Conservation (phyloP, 179 eudicot species). For the Carnegiea gigantea region DNA sequence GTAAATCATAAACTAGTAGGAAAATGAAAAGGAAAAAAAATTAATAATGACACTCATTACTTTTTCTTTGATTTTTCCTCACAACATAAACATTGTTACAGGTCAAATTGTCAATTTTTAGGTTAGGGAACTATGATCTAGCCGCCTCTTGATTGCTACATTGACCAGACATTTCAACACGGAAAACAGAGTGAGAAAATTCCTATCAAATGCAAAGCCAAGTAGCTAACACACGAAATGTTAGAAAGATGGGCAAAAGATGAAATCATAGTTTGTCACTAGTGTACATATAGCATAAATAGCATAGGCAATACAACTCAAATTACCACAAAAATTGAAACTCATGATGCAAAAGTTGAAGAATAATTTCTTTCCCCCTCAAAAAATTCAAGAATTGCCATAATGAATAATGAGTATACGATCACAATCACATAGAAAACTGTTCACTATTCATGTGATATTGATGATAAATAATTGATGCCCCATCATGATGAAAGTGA, state of each 20-base stretch:
- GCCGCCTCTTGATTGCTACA: background rate
- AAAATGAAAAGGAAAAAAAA: too few species aligned
- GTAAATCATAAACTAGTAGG: too few species aligned
- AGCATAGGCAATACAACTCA: background rate
- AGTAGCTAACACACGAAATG: background rate
- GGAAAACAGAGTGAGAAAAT: background rate
- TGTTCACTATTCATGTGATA: background rate
- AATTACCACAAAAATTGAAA: constrained; percentile 10
- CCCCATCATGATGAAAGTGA: background rate
- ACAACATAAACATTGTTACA: background rate
- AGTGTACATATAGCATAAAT: background rate
- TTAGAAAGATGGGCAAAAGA: background rate
- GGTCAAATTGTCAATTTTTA: too few species aligned
- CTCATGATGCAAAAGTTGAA: constrained; percentile 9
- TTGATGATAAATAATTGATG: constrained; percentile 5
- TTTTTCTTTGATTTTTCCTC: background rate
- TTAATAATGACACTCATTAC: background rate
- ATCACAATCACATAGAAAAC: constrained; percentile 7
- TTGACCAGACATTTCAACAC: background rate
- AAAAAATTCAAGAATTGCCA: constrained; percentile 11
- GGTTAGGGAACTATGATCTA: background rate
- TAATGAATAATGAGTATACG: constrained; percentile 11
- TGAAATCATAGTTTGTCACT: background rate
- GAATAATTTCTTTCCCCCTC: background rate
- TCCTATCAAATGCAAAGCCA: background rate